These are phyloP conservation scores for Epichloe aotearoae DNA, from an alignment of 2,329 filamentous ascomycete species.

Conservation along the genomic window DNA sequence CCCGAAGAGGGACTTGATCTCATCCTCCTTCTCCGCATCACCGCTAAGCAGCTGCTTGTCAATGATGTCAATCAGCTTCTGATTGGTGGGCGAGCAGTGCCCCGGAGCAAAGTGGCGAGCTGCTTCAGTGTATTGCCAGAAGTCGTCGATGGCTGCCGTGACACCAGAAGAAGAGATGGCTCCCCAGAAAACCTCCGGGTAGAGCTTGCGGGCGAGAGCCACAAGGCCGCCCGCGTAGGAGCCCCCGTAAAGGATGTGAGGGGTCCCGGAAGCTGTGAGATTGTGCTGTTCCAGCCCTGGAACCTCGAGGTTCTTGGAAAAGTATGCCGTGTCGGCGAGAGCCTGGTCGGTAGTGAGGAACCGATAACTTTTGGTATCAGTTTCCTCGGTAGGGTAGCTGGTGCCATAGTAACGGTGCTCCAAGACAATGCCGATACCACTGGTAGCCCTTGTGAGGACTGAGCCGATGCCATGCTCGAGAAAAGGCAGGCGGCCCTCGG, in stretches of 20 bases:
- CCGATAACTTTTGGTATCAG: constrained; percentile 56
- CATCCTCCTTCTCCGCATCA: constrained; percentile 26
- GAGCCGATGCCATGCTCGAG: constrained; percentile 67
- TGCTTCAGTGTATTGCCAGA: constrained; percentile 49
- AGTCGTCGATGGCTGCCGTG: constrained; percentile 64
- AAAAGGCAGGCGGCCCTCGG: constrained; percentile 49
- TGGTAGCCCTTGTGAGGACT: constrained; percentile 55
- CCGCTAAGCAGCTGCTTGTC: constrained; percentile 25
- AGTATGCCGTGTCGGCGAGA: constrained; percentile 69
- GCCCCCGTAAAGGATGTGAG: constrained; percentile 72
- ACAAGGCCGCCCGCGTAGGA: constrained; percentile 74
- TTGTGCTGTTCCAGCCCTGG: constrained; percentile 54
- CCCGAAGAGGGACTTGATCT: constrained; percentile 35
- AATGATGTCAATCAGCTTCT: constrained; percentile 38
- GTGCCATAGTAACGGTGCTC: constrained; percentile 82
- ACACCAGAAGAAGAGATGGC: constrained; percentile 73
- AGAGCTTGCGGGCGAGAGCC: constrained; percentile 61
- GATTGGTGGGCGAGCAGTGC: constrained; percentile 51
- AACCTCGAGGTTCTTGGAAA: constrained; percentile 60
- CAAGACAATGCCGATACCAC: constrained; percentile 65
- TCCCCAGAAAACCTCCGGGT: constrained; percentile 68
- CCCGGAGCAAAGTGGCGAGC: constrained; percentile 35
- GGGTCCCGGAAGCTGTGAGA: constrained; percentile 49
- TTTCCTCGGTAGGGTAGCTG: constrained; percentile 54
- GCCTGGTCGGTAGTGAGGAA: constrained; percentile 79